Base-by-base conservation (phyloP, 345 rosid species). In the Eutrema japonicum region DNA sequence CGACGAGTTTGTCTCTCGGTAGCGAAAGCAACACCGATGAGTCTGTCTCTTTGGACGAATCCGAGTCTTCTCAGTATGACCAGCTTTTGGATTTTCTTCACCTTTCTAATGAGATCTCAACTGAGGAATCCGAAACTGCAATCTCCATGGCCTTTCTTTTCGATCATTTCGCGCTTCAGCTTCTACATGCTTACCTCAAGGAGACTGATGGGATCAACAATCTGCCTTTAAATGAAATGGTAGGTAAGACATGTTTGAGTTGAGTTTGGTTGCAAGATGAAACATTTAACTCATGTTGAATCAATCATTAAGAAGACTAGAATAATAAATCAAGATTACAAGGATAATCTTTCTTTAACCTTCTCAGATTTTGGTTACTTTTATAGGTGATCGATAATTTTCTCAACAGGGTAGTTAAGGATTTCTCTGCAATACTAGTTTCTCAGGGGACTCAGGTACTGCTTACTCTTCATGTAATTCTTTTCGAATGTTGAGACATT, bases 221-320 rank as follows among this genome's bases (percentile, higher is more conserved):
- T 47, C 54, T 87, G 42, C 93, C 97, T 84, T 80, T 91, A 84
- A 95, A 92, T 95, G 87, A 90, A 85, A 87, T 81, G 97, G 99
- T 95, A 85, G 89, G 96, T 89, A 85, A 84, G 91, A 78, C 47
- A 38, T 74, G 74, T 56, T 59, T 32, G 64, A 64, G 72, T 65
- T 56, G 13, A 5, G 36, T 57, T 45, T 38, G 33, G 41, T 38
- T 35, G 18, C 11, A 36, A 38, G 7, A 27, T 32, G 8, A 40
- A 40, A 37, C 18, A 3, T 29, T 29, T 50, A 13, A 29, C 14
- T 37, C 32, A 1, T 56, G 46, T 8, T 48, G 35, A 59, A 22
- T 11, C 27, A 29, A 10, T 37, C 10, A 68, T 9, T 30, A 42
- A 13, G 40, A n/a, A 32, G 13, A 43, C 2, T 38, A 3, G 16